A percentile compares a stretch with the other conserved stretches of the same genome.
These are phyloP conservation scores for Neurospora cerealis DNA, from an alignment of 495 filamentous ascomycete genomes.

Conservation along the genomic window DNA sequence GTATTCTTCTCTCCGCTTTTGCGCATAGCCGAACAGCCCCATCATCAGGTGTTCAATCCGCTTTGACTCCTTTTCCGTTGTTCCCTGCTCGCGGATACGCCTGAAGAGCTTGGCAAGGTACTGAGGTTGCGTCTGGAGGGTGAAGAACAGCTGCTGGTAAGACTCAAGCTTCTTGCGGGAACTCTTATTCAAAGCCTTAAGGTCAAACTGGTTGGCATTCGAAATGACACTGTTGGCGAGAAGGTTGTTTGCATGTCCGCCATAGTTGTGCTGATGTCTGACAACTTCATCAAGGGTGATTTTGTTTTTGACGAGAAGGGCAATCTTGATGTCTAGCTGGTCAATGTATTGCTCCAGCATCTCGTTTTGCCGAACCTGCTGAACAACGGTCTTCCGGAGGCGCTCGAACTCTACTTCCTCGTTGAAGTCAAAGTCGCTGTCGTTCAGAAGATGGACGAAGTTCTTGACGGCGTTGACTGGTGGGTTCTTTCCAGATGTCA, in stretches of 20 bases:
- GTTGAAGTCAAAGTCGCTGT: conserved; percentile 98
- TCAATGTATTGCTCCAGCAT: conserved; percentile 96
- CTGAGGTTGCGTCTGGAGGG: conserved; percentile 91
- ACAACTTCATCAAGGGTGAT: conserved; percentile 98
- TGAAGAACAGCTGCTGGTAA: conserved; percentile 97
- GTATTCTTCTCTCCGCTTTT: conserved; percentile 94
- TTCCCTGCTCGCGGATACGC: conserved; percentile 72
- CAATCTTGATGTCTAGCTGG: conserved; percentile 97
- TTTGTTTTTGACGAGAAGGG: conserved; percentile 96
- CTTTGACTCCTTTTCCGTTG: conserved; percentile 85
- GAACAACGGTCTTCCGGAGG: conserved; percentile 85
- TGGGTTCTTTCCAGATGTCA: conserved; percentile 94
- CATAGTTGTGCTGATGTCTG: conserved; percentile 92
- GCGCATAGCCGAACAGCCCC: conserved; percentile 94
- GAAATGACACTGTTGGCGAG: conserved; percentile 79
- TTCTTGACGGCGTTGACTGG: conserved; percentile 94
- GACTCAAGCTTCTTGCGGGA: conserved; percentile 89
- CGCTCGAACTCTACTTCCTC: conserved; percentile 96
- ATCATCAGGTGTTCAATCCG: conserved; percentile 88
- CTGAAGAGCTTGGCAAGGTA: conserved; percentile 86
- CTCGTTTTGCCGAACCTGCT: conserved; percentile 94
- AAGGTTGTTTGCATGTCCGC: conserved; percentile 78
- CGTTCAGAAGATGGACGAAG: conserved; percentile 94
- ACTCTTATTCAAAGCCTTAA: conserved; percentile 94
- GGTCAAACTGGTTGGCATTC: conserved; percentile 85